Evolutionary conservation across 768 basidiomycete species (phyloP), one percentile per base, ranked within the genome.

Genomic region (Melanogaster broomeanus): DNA sequence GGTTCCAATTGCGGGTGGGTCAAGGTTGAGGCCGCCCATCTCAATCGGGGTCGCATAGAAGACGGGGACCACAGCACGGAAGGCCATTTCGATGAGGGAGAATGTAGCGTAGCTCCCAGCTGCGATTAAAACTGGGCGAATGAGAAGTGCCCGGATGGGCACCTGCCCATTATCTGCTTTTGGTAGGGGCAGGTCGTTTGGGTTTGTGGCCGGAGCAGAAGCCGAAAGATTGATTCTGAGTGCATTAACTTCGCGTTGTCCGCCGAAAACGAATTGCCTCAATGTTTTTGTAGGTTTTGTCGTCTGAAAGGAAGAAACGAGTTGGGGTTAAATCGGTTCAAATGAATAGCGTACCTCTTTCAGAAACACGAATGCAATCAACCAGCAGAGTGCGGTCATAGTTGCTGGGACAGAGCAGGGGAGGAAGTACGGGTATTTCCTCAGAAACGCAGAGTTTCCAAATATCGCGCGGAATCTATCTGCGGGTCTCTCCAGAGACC

Each of bases 351-450:
- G 6, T 5, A 77, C 79, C 73, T 89, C 88, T 55, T 78, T 77
- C 40, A 89, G 65, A 61, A 75, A 83, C 7, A 81, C 33, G 37
- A 75, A 65, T 0, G 78, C 73, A 10, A 84, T 64, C 15, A 81
- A 33, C 75, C 77, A 82, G 7, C 77, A 78, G 12, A 83, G 8
- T 9, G 69, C 65, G 1, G 83, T 73, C 57, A 84, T 76, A 1
- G 77, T 78, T 1, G 83, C 85, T 4, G 84, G 73, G 15, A 87
- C 77, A 10, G 83, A 76, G 57, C 87, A 88, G 0, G 88, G 81
- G 15, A 89, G 73, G 63, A 88, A 87, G 67, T 91, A 90, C 0
- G 89, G 88, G 64, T 85, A 85, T 45, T 76, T 62, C 56, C 73
- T 76, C 76, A 84, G 78, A 58, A 91, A 88, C 15, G 58, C 55